These are phyloP conservation scores for Fraxinus velutina DNA, from an alignment of 305 asterid genomes.

Conservation along the genomic window DNA sequence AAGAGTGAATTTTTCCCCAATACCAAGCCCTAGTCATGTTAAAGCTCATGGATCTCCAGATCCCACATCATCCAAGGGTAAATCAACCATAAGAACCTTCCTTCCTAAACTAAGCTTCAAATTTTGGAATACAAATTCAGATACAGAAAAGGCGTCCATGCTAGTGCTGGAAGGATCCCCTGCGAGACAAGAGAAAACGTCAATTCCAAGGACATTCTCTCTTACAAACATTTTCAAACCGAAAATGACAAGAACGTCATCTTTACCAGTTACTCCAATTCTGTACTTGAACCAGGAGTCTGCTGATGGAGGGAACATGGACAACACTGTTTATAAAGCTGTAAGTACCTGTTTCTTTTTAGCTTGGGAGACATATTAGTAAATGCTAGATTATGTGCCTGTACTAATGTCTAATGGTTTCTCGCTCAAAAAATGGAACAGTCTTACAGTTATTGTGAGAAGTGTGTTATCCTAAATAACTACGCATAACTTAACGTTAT, in stretches of 20 bases:
- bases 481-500: not conserved
- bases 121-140: constrained; percentile 56
- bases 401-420: not conserved
- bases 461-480: not conserved
- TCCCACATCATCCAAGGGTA: constrained; percentile 51
- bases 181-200: constrained; percentile 38
- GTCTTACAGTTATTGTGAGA: not conserved
- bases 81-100: constrained; percentile 52
- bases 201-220: constrained; percentile 60
- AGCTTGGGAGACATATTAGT: constrained; percentile 10
- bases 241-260: constrained; percentile 62
- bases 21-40: constrained; percentile 61
- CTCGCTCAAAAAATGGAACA: not conserved
- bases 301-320: constrained; percentile 52
- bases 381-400: not conserved
- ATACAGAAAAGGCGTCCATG: constrained; percentile 76
- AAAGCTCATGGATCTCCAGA: constrained; percentile 52
- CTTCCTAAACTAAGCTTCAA: constrained; percentile 81
- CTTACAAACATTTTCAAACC: constrained; percentile 60
- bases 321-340: constrained; percentile 26
- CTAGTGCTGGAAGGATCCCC: constrained; percentile 65
- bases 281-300: constrained; percentile 86
- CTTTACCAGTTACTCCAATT: constrained; percentile 68
- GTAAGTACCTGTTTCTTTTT: constrained; percentile 42
- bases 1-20: constrained; percentile 72